phyloP scores from a whole-genome alignment of 768 basidiomycete genomes.

The Trametes cingulata region DNA sequence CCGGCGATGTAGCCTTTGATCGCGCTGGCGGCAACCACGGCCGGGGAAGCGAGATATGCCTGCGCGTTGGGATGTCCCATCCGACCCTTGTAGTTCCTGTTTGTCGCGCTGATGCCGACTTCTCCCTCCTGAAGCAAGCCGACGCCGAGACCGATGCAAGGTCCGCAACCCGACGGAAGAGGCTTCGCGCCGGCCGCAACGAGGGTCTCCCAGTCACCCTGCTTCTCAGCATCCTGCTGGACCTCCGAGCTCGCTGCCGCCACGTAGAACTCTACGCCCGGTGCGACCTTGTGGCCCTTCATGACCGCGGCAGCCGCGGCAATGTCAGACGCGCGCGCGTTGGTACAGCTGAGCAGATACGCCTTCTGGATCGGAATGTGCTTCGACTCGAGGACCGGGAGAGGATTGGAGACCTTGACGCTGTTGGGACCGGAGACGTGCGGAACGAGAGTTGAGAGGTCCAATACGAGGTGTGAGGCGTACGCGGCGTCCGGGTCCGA shows the following conservation, averaged over 20 bases:
- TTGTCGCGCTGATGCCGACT: constrained; percentile 96
- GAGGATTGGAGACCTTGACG: constrained; percentile 93
- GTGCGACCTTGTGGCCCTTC: constrained; percentile 75
- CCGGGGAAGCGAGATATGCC: constrained; percentile 95
- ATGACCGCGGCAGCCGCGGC: constrained; percentile 91
- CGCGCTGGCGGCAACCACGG: constrained; percentile 96
- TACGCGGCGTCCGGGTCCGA: constrained; percentile 84
- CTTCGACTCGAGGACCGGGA: constrained; percentile 75
- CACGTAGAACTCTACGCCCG: constrained; percentile 95
- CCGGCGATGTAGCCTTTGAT: constrained; percentile 88
- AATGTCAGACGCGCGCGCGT: constrained; percentile 94
- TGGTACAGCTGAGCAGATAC: constrained; percentile 97
- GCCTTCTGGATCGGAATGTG: constrained; percentile 91
- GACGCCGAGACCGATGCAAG: constrained; percentile 94
- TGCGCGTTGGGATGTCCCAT: constrained; percentile 97
- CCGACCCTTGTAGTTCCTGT: constrained; percentile 97
- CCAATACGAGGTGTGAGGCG: constrained; percentile 84
- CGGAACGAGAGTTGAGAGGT: constrained; percentile 91
- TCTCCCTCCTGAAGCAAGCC: constrained; percentile 94
- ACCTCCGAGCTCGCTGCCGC: constrained; percentile 93
- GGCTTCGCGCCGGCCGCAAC: constrained; percentile 88
- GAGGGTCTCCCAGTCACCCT: constrained; percentile 88
- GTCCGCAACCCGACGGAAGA: constrained; percentile 94
- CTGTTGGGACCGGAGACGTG: constrained; percentile 98
- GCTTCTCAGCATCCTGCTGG: constrained; percentile 82